These are phyloP conservation scores for Podila minutissima DNA, from an alignment of 192 early-diverging fungal genomes.

Conservation along the genomic window DNA sequence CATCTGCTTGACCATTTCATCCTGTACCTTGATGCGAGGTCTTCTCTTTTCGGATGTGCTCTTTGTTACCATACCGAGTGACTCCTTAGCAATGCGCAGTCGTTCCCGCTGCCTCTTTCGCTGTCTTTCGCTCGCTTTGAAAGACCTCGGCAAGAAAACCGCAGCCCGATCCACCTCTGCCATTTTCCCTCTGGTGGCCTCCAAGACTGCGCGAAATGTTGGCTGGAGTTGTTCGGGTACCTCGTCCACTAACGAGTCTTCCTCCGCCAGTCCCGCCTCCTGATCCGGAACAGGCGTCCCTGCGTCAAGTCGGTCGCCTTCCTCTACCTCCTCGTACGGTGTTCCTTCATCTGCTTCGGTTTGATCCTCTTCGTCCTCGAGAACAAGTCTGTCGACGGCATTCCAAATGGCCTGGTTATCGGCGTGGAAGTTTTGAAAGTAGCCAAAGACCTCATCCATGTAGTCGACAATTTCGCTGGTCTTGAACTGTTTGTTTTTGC, in stretches of 20 bases:
- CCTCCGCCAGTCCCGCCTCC: neutral
- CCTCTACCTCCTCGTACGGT: neutral
- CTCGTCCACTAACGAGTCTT: neutral
- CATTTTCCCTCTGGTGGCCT: neutral
- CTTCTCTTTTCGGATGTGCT: neutral
- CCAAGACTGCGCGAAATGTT: neutral
- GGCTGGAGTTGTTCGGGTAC: no score
- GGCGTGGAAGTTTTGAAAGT: conserved; percentile 26
- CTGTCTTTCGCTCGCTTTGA: neutral
- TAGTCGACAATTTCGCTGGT: conserved; percentile 12
- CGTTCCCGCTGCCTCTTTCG: neutral
- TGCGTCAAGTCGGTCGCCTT: conserved; percentile 6
- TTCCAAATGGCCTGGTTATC: conserved; percentile 16
- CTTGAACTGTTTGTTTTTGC: conserved; percentile 6
- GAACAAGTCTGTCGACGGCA: neutral
- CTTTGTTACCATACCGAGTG: neutral
- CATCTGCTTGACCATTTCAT: neutral
- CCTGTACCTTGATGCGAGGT: neutral
- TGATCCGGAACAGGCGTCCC: conserved; percentile 1
- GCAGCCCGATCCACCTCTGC: neutral
- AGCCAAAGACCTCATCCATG: conserved; percentile 24
- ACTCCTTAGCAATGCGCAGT: neutral
- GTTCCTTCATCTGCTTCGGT: neutral
- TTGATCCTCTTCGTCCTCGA: neutral
- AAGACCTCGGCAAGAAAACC: neutral